Conservation (phyloP, 2,329 filamentous ascomycete genomes). For the Aspergillus japonicus region DNA sequence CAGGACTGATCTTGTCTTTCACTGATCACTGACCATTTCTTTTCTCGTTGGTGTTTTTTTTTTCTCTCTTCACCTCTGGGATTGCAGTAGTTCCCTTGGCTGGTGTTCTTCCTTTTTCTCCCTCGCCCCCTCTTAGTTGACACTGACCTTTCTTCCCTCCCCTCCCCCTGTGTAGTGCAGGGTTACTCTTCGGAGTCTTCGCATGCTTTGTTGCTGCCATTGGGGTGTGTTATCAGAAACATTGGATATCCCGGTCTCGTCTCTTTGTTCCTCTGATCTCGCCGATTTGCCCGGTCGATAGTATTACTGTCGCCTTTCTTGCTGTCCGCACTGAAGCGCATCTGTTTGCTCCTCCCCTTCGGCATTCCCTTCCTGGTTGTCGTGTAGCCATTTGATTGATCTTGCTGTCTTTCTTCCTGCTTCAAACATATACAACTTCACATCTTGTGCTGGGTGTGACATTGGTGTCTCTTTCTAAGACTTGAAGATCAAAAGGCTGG, state of each 20-base stretch:
- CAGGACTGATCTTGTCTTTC: background rate
- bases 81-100: background rate
- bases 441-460: background rate
- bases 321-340: conserved; percentile 10
- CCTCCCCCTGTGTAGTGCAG: background rate
- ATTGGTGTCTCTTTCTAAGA: background rate
- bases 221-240: conserved; percentile 9
- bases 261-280: conserved; percentile 8
- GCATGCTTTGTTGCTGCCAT: background rate
- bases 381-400: conserved; percentile 8
- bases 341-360: conserved; percentile 13
- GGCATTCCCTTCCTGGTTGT: background rate
- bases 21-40: background rate
- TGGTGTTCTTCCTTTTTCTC: background rate
- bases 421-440: background rate
- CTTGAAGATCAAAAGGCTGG: background rate
- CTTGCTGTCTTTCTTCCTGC: background rate
- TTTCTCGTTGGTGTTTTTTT: background rate
- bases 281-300: conserved; percentile 1
- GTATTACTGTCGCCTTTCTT: background rate
- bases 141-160: background rate
- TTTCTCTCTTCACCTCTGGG: background rate
- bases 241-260: conserved; percentile 8
- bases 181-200: conserved; percentile 1
- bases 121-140: background rate